Conservation (phyloP, 176 grass and related monocot species). For the Poa annua region DNA sequence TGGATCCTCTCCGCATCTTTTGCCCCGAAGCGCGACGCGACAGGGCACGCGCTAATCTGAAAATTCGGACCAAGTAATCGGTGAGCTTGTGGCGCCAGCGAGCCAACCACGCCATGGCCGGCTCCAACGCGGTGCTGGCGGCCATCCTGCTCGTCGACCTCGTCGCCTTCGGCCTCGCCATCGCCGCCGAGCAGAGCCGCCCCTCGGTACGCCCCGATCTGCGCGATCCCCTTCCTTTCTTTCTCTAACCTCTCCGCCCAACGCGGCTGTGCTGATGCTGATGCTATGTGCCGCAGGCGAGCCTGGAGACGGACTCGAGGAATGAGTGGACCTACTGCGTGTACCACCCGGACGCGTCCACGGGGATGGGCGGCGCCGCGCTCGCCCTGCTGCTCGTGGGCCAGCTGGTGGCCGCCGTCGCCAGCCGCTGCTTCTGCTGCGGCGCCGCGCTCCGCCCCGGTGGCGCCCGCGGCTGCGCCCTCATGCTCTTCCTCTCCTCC, state of each 20-base stretch:
- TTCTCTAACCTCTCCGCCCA: not conserved
- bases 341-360: slow-evolving; percentile 77
- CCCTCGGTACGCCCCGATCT: slow-evolving; percentile 50
- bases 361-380: slow-evolving; percentile 64
- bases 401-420: slow-evolving; percentile 62
- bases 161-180: slow-evolving; percentile 76
- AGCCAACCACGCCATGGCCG: slow-evolving; percentile 55
- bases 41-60: not conserved
- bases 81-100: slow-evolving; percentile 2
- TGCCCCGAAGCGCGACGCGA: not conserved
- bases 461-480: slow-evolving; percentile 69
- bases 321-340: slow-evolving; percentile 78
- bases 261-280: not conserved
- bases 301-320: slow-evolving; percentile 60
- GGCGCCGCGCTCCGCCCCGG: slow-evolving; percentile 68
- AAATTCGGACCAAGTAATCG: slow-evolving; percentile 15
- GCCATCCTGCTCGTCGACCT: slow-evolving; percentile 61
- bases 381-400: slow-evolving; percentile 70
- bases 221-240: not conserved
- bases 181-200: slow-evolving; percentile 75
- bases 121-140: slow-evolving; percentile 51
- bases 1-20: not conserved
- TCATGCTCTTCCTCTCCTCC: slow-evolving; percentile 75
- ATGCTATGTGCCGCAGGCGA: slow-evolving; percentile 45
- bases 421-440: slow-evolving; percentile 86